Base-by-base conservation (phyloP, 768 basidiomycete species). In the Trametes gibbosa region DNA sequence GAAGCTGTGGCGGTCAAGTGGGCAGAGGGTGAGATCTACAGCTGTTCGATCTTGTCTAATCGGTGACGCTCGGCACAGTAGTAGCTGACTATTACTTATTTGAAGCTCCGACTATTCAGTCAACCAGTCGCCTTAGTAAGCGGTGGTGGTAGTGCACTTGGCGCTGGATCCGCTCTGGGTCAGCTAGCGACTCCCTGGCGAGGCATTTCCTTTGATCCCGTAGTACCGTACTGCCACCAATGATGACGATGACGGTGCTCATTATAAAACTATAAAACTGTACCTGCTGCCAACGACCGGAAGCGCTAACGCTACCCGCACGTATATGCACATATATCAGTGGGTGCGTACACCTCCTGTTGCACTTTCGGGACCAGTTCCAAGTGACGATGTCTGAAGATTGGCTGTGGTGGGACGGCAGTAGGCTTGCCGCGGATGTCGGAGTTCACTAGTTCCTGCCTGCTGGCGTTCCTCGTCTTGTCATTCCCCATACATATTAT, bases 11-110 rank as follows among this genome's bases (percentile, higher is more conserved):
- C 65, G 56, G 61, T 62, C 55, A 56, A 62, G 55, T 66, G 68
- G 68, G 68, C 66, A 69, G 56, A 69, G 68, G 68, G 68, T 60
- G 58, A 65, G 63, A 65, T 67, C 68, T 58, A 53, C 13, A 27
- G 55, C 45, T 53, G 57, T 35, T 62, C 48, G 61, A 62, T 62
- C 61, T 62, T 57, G 56, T 62, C 61, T 62, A 58, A 62, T 62
- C 61, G 39, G 51, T 43, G 25, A 19, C 19, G 21, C 32, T 60
- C 53, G 59, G 59, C 59, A 50, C 50, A 7, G n/a, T 12, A 23
- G n/a, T 56, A 46, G 7, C 23, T 16, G 24, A 1, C 29, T 32
- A 32, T 10, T 5, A 32, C 5, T 32, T 32, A 32, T 7, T 62
- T 62, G 23, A 50, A 45, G 12, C 61, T 54, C 61, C 55, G 61